These are phyloP conservation scores for Gymnopus androsaceus DNA, from an alignment of 1,284 basidiomycete genomes.

Conservation along the genomic window DNA sequence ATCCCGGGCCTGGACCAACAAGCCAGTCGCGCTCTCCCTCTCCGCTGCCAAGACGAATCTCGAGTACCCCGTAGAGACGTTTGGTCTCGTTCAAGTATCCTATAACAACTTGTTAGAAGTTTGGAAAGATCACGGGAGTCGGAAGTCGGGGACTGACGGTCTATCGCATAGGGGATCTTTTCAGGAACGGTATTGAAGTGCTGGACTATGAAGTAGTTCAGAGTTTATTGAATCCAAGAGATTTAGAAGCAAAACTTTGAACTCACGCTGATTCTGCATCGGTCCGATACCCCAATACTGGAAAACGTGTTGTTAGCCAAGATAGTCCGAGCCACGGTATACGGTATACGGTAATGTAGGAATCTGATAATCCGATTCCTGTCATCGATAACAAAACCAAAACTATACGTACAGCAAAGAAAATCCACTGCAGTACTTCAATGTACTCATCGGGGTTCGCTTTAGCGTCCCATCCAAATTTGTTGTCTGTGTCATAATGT, in stretches of 20 bases:
- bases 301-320: neutral
- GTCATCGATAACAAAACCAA: neutral
- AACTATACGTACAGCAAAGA: constrained; percentile 59
- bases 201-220: constrained; percentile 44
- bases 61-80: constrained; percentile 76
- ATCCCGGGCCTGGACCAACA: constrained; percentile 66
- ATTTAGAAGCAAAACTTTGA: neutral
- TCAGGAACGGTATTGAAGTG: constrained; percentile 64
- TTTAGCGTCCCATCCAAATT: constrained; percentile 54
- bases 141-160: constrained; percentile 39
- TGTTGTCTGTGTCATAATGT: constrained; percentile 58
- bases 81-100: constrained; percentile 78
- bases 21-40: constrained; percentile 65
- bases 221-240: neutral
- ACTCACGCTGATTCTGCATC: constrained; percentile 76
- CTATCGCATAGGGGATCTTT: constrained; percentile 66
- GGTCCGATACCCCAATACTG: constrained; percentile 73
- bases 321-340: too few species aligned
- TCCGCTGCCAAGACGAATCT: constrained; percentile 65
- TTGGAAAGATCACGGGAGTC: neutral
- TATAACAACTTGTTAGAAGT: constrained; percentile 33
- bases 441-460: constrained; percentile 50
- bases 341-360: too few species aligned
- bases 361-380: too few species aligned
- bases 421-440: constrained; percentile 78